Evolutionary conservation across 2,329 filamentous ascomycete genomes (phyloP).

Genomic region (Aspergillus intermedius): DNA sequence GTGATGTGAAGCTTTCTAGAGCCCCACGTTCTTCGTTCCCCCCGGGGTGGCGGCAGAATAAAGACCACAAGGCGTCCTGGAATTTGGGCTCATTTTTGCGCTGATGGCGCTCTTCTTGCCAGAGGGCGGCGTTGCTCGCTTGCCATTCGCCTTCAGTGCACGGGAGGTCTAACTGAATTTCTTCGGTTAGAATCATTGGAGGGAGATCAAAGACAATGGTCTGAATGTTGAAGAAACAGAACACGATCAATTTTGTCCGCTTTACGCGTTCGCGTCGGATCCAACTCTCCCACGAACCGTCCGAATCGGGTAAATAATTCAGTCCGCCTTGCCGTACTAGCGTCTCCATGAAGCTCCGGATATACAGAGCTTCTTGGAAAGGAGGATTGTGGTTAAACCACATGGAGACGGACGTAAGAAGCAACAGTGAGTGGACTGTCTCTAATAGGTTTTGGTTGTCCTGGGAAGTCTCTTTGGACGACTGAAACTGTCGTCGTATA

Average conservation of each 20-base stretch:
- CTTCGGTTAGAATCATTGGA: slow-evolving; percentile 25
- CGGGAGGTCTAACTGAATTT: slow-evolving; percentile 24
- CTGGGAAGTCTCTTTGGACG: slow-evolving; percentile 5
- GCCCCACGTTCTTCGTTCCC: background rate
- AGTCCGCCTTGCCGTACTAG: slow-evolving; percentile 22
- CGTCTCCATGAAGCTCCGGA: slow-evolving; percentile 25
- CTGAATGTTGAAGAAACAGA: slow-evolving; percentile 31
- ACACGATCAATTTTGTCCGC: slow-evolving; percentile 26
- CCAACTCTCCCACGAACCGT: slow-evolving; percentile 30
- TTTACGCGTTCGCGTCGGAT: slow-evolving; percentile 25
- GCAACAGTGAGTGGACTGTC: slow-evolving; percentile 22
- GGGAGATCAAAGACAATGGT: slow-evolving; percentile 31
- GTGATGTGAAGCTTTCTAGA: slow-evolving; percentile 24
- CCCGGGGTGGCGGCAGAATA: slow-evolving; percentile 15
- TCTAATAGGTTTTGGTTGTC: slow-evolving; percentile 22
- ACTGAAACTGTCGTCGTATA: slow-evolving; percentile 23
- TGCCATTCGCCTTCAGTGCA: slow-evolving; percentile 30
- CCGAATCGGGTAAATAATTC: slow-evolving; percentile 21
- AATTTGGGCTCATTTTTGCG: slow-evolving; percentile 20
- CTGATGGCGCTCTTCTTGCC: slow-evolving; percentile 19
- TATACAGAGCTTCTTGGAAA: slow-evolving; percentile 22
- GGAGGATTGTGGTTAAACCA: slow-evolving; percentile 29
- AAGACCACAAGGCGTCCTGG: slow-evolving; percentile 20
- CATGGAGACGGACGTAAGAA: slow-evolving; percentile 23
- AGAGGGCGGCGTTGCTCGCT: slow-evolving; percentile 15